These are phyloP conservation scores for Dothidotthia symphoricarpi DNA, from an alignment of 2,329 filamentous ascomycete species.

Conservation along the genomic window DNA sequence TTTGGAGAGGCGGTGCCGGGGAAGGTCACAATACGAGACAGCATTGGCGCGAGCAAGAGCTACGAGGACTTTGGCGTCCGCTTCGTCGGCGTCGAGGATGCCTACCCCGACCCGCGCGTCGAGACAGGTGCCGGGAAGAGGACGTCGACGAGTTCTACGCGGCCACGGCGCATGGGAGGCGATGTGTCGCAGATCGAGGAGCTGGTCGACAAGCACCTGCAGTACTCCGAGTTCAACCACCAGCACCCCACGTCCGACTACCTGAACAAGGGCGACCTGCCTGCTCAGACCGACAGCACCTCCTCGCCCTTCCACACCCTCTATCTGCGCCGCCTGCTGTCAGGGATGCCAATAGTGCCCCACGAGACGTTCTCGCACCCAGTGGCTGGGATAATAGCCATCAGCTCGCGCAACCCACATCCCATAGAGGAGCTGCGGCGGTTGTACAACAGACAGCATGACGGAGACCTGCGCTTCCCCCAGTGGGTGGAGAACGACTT, in stretches of 20 bases:
- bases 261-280: slow-evolving; percentile 37
- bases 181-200: slow-evolving; percentile 71
- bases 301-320: slow-evolving; percentile 79
- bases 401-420: slow-evolving; percentile 79
- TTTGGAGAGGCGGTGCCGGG: slow-evolving; percentile 88
- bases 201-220: slow-evolving; percentile 75
- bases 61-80: slow-evolving; percentile 90
- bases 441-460: slow-evolving; percentile 81
- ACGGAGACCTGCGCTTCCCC: slow-evolving; percentile 70
- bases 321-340: slow-evolving; percentile 80
- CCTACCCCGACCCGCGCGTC: slow-evolving; percentile 42
- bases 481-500: slow-evolving; percentile 90
- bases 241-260: slow-evolving; percentile 43
- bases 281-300: slow-evolving; percentile 22
- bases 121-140: slow-evolving; percentile 26
- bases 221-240: slow-evolving; percentile 63
- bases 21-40: slow-evolving; percentile 87
- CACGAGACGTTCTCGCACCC: slow-evolving; percentile 95
- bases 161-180: slow-evolving; percentile 47
- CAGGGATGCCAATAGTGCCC: slow-evolving; percentile 71
- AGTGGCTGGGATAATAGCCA: slow-evolving; percentile 89
- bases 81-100: slow-evolving; percentile 70
- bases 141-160: slow-evolving; percentile 27
- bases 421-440: slow-evolving; percentile 85
- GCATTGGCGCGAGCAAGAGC: slow-evolving; percentile 74